Evolutionary conservation across 371 early-diverging fungal species (phyloP).

Genomic region (Massospora cicadina): DNA sequence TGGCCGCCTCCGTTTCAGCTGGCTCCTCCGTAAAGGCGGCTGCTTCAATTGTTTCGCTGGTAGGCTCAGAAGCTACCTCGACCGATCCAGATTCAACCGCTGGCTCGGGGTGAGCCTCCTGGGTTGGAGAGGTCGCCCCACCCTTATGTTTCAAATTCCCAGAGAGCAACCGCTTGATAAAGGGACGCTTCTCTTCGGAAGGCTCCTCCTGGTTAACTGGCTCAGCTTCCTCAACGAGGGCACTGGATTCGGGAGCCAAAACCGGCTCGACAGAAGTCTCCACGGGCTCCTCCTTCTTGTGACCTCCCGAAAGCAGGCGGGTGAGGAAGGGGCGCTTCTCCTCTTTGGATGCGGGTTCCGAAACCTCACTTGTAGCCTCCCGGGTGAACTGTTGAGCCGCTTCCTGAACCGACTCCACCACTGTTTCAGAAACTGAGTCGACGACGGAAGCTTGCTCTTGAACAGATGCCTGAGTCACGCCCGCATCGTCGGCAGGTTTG

Average conservation of each 20-base stretch:
- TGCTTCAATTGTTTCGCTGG: not conserved
- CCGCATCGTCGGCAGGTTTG: too few species aligned
- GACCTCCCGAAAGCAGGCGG: not conserved
- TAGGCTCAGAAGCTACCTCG: not conserved
- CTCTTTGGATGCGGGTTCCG: not conserved
- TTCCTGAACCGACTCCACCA: not conserved
- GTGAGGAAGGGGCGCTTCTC: not conserved
- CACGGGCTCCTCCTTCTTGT: not conserved
- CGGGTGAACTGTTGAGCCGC: too few species aligned
- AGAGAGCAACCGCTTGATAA: constrained; percentile 1
- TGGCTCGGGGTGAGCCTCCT: constrained; percentile 5
- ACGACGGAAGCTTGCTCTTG: too few species aligned
- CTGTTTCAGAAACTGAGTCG: not conserved
- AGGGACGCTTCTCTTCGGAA: not conserved
- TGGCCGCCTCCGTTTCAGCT: not conserved
- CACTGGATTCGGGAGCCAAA: not conserved
- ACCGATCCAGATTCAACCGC: constrained; percentile 6
- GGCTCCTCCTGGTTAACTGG: not conserved
- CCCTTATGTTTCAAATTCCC: constrained; percentile 3
- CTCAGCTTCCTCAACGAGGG: not conserved
- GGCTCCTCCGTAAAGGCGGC: not conserved
- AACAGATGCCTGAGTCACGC: too few species aligned
- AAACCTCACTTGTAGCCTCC: too few species aligned
- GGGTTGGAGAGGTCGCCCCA: not conserved
- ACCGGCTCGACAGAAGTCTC: not conserved